Conservation (phyloP, 2,329 filamentous ascomycete species). For the Xylariaceae sp. region DNA sequence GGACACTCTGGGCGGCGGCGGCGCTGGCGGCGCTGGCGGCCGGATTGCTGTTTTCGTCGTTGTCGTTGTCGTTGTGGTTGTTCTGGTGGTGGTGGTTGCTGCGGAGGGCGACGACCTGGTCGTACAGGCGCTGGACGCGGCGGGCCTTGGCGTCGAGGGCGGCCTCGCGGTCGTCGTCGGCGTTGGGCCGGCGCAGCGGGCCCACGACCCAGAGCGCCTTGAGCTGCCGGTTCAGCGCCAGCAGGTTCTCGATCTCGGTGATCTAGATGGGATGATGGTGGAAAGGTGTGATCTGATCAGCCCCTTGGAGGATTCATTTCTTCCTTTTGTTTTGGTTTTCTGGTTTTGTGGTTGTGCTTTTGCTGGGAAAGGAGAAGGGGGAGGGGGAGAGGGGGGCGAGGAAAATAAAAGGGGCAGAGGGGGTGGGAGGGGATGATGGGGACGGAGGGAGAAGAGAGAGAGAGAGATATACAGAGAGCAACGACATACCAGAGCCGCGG, state of each 20-base stretch:
- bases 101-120: constrained; percentile 20
- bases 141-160: constrained; percentile 29
- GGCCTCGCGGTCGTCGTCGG: constrained; percentile 30
- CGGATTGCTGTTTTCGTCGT: no score
- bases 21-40: no score
- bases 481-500: constrained; percentile 27
- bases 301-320: no score
- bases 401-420: background rate
- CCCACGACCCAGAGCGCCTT: constrained; percentile 44
- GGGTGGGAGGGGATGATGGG: background rate
- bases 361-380: background rate
- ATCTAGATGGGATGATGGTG: constrained; percentile 21
- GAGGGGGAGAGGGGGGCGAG: background rate
- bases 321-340: no score
- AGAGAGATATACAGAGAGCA: background rate
- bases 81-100: constrained; percentile 4
- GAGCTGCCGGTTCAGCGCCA: constrained; percentile 38
- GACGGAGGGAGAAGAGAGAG: background rate
- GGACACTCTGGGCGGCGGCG: constrained; percentile 2
- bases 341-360: no score
- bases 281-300: background rate
- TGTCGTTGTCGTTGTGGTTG: no score
- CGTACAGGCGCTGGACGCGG: constrained; percentile 26
- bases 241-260: constrained; percentile 35
- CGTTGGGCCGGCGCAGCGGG: constrained; percentile 34